A percentile compares a stretch with the other conserved stretches of the same genome.
Conservation (phyloP, 1,284 basidiomycete species). For the Calocybe gambosa region DNA sequence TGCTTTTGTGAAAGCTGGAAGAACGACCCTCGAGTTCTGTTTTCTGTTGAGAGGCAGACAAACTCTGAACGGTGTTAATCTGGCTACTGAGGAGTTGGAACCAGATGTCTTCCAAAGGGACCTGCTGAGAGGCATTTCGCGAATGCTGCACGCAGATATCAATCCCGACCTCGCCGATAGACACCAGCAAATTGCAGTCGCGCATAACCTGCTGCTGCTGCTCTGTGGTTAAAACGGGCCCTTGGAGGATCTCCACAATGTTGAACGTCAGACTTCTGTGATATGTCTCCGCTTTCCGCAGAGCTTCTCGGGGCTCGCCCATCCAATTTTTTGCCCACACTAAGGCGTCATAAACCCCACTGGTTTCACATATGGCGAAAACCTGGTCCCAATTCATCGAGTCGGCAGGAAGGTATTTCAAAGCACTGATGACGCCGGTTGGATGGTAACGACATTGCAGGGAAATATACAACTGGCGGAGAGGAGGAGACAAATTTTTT, state of each 20-base stretch:
- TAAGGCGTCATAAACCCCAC: constrained; percentile 67
- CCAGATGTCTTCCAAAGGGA: constrained; percentile 85
- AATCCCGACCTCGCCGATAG: constrained; percentile 56
- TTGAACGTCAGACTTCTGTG: constrained; percentile 50
- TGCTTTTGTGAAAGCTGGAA: constrained; percentile 14
- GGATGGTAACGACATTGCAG: constrained; percentile 74
- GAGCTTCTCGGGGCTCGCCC: constrained; percentile 60
- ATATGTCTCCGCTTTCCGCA: constrained; percentile 60
- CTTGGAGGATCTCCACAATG: constrained; percentile 34
- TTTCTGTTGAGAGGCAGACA: constrained; percentile 35
- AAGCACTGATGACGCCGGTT: constrained; percentile 55
- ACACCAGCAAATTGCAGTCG: constrained; percentile 38
- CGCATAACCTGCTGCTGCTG: constrained; percentile 25
- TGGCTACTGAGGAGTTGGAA: constrained; percentile 79
- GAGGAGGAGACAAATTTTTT: constrained; percentile 37
- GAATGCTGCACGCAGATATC: constrained; percentile 68
- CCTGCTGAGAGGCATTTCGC: constrained; percentile 31
- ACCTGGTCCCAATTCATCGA: constrained; percentile 59
- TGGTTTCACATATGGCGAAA: constrained; percentile 59
- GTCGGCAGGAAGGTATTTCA: constrained; percentile 52
- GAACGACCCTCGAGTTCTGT: constrained; percentile 2
- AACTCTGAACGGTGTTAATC: constrained; percentile 70
- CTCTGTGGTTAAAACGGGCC: constrained; percentile 12
- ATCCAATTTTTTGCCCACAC: constrained; percentile 76
- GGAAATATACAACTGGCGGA: constrained; percentile 63